phyloP scores from a whole-genome alignment of 805 yeast genomes.

The Ogataea allantospora region DNA sequence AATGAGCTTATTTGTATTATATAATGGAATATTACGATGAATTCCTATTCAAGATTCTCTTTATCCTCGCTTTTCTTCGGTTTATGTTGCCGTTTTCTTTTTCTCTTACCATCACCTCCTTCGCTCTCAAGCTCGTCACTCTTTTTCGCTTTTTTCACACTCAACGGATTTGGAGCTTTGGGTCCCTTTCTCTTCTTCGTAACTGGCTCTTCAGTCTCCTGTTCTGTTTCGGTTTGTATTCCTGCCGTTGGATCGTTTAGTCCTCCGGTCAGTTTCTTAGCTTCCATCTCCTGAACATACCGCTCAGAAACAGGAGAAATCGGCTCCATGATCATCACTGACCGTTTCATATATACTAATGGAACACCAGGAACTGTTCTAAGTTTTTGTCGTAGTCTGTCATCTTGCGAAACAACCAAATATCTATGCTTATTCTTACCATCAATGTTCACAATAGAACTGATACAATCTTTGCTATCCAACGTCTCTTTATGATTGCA shows the following conservation, averaged over 20 bases:
- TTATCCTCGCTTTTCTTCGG: slow-evolving; percentile 3
- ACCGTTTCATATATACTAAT: slow-evolving; percentile 76
- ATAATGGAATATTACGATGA: neutral
- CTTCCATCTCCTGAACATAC: slow-evolving; percentile 53
- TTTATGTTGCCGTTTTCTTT: slow-evolving; percentile 25
- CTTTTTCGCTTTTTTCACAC: slow-evolving; percentile 72
- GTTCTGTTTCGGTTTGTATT: slow-evolving; percentile 16
- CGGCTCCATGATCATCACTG: slow-evolving; percentile 97
- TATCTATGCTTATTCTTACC: slow-evolving; percentile 89
- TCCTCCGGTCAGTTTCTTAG: slow-evolving; percentile 69
- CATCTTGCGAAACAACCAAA: slow-evolving; percentile 81
- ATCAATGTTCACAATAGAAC: slow-evolving; percentile 62
- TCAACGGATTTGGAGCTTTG: slow-evolving; percentile 85
- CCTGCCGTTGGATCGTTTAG: slow-evolving; percentile 57
- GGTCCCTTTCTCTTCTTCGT: slow-evolving; percentile 63
- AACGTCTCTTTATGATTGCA: slow-evolving; percentile 68
- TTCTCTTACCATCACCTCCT: slow-evolving; percentile 7
- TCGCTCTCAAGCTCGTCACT: slow-evolving; percentile 21
- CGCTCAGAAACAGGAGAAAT: slow-evolving; percentile 66
- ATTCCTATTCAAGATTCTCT: slow-evolving; percentile 1
- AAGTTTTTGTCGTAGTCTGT: slow-evolving; percentile 61
- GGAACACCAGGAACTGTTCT: slow-evolving; percentile 89
- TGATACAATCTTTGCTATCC: slow-evolving; percentile 71
- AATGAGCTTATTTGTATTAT: slow-evolving; percentile 10
- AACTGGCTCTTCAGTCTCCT: slow-evolving; percentile 20